phyloP scores from a whole-genome alignment of 2,329 filamentous ascomycete genomes.

The Botrytis medusae region DNA sequence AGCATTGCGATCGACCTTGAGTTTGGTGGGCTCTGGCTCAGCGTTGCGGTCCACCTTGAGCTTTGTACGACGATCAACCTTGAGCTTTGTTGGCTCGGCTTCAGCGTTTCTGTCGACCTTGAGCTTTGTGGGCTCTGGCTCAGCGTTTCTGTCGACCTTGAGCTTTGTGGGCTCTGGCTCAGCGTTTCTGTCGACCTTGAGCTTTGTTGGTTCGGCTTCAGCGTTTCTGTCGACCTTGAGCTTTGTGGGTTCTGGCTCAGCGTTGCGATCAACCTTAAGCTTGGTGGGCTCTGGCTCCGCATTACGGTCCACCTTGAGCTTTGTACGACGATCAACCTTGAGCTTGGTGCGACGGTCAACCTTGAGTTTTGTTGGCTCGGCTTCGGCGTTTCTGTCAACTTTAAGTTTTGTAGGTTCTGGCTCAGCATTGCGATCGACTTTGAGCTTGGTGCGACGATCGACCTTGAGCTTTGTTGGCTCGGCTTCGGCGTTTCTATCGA shows the following conservation, averaged over 20 bases:
- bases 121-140: too few species aligned
- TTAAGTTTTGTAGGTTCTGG: too few species aligned
- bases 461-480: not conserved
- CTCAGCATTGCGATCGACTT: too few species aligned
- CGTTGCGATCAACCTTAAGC: not conserved
- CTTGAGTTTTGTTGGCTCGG: too few species aligned
- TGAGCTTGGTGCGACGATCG: too few species aligned
- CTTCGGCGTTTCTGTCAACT: too few species aligned
- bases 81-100: too few species aligned
- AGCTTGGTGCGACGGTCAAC: not conserved
- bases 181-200: not conserved
- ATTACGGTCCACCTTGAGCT: too few species aligned
- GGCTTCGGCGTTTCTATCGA: accelerated
- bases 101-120: too few species aligned
- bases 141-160: not conserved
- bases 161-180: not conserved
- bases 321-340: not conserved
- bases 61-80: too few species aligned
- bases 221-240: not conserved
- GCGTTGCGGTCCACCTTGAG: too few species aligned
- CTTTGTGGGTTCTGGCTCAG: not conserved
- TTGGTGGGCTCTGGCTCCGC: not conserved
- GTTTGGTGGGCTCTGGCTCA: not conserved
- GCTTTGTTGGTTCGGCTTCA: not conserved
- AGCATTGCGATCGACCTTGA: not conserved